These are phyloP conservation scores for Ogataea naganishii DNA, from an alignment of 805 yeast species.

Conservation along the genomic window DNA sequence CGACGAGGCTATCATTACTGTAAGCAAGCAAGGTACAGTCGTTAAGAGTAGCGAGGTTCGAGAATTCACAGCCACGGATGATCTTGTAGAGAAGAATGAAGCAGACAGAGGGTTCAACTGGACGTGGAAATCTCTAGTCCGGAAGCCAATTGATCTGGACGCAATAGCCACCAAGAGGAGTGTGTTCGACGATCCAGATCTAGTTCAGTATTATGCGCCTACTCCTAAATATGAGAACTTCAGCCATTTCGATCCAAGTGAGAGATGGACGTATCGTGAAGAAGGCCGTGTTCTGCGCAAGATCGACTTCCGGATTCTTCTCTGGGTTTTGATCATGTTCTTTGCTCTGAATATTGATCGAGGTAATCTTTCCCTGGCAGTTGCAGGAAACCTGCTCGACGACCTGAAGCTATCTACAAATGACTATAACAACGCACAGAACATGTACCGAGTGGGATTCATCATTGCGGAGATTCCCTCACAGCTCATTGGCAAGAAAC, in stretches of 20 bases:
- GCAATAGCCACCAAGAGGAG: constrained; percentile 9
- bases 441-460: constrained; percentile 36
- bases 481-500: constrained; percentile 45
- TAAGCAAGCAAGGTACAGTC: no score
- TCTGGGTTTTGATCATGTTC: constrained; percentile 30
- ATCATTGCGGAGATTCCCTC: constrained; percentile 50
- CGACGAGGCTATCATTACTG: no score
- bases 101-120: no score
- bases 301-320: constrained; percentile 8
- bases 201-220: constrained; percentile 7
- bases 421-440: constrained; percentile 45
- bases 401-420: constrained; percentile 41
- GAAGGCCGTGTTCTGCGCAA: constrained; percentile 8
- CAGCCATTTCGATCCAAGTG: constrained; percentile 7
- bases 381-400: constrained; percentile 40
- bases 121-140: no score
- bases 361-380: constrained; percentile 44
- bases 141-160: constrained; percentile 3
- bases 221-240: constrained; percentile 8
- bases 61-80: no score
- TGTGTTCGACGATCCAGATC: constrained; percentile 9
- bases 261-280: constrained; percentile 10
- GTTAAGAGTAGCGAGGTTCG: no score
- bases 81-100: no score
- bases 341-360: constrained; percentile 48